Evolutionary conservation across 805 yeast species (phyloP).

Genomic region (Starmerella ratchasimensis): DNA sequence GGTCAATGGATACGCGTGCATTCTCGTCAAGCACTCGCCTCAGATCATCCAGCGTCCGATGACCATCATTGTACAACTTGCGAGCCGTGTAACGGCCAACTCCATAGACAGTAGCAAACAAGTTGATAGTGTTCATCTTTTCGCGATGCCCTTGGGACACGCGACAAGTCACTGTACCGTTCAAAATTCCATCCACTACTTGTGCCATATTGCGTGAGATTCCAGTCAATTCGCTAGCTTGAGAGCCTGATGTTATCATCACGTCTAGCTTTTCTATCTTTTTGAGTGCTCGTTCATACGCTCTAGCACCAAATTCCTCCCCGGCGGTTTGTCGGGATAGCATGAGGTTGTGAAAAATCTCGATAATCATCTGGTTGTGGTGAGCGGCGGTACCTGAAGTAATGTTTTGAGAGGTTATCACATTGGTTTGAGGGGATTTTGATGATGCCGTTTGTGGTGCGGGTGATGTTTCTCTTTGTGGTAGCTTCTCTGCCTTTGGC

Average conservation of each 20-base stretch:
- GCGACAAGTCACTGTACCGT: conserved; percentile 17
- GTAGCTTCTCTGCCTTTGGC: too few species aligned
- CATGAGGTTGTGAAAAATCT: conserved; percentile 25
- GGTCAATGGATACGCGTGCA: conserved; percentile 33
- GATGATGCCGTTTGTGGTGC: too few species aligned
- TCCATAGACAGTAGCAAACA: conserved; percentile 35
- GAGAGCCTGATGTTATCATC: conserved; percentile 27
- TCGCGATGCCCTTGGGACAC: neutral
- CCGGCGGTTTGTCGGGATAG: conserved; percentile 26
- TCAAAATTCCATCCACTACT: conserved; percentile 36
- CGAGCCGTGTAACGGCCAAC: conserved; percentile 35
- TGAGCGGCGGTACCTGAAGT: neutral
- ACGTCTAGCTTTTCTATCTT: conserved; percentile 23
- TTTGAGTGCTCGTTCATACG: conserved; percentile 35
- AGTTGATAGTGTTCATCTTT: conserved; percentile 19
- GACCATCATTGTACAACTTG: conserved; percentile 31
- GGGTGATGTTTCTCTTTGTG: too few species aligned
- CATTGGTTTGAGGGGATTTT: too few species aligned
- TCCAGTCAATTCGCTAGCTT: conserved; percentile 32
- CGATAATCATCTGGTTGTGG: conserved; percentile 25
- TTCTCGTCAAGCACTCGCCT: conserved; percentile 22
- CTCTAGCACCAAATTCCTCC: conserved; percentile 29
- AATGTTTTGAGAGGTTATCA: too few species aligned
- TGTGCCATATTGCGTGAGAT: conserved; percentile 32
- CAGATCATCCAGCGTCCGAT: conserved; percentile 31